Base-by-base conservation (phyloP, 257 asterid genomes). In the Salvia splendens region DNA sequence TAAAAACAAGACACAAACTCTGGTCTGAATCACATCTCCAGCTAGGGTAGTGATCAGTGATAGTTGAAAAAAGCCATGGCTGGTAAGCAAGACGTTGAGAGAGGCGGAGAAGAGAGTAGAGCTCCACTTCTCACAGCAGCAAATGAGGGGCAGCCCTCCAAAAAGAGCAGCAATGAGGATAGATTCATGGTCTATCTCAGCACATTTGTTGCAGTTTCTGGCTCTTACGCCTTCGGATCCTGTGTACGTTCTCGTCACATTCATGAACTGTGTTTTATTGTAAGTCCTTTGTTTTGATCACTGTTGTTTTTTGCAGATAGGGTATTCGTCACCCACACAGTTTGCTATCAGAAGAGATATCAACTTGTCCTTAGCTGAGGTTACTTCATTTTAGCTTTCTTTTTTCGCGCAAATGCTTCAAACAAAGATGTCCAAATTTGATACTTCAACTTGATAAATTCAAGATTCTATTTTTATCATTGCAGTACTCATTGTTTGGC, bases 321-420 rank as follows among this genome's bases (percentile, higher is more conserved):
- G 99, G 14, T 94, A 86, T 71, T 94, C 99, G 38, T 94, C 99
- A 7, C 99, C 99, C 3, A 91, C 95, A 2, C 97, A 94, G 75
- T 76, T 77, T 57, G 95, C 87, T 6, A 91, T 94, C 75, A 81
- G 81, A 58, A 65, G 74, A 12, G 96, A 94, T 74, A 77, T 94
- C 0, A 76, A 85, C 61, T 77, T 91, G 57, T 81, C 96, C 67
- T 69, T 88, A 73, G 82, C 99, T 8, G 93, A 91, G 99, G 99
- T 94, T 12, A 14, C 12, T 48, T 14, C 24, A n/a, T 51, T 20
- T 17, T 51, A 52, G 36, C 35, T 51, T 24, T 51, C 6, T 3
- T 36, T 28, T 52, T 3, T 9, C 35, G 9, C 7, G 20, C 58
- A 52, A 10, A 53, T 53, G 36, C 16, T 24, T 53, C 40, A 53